Conservation (phyloP, 2,329 filamentous ascomycete genomes). For the Aspergillus sp. region DNA sequence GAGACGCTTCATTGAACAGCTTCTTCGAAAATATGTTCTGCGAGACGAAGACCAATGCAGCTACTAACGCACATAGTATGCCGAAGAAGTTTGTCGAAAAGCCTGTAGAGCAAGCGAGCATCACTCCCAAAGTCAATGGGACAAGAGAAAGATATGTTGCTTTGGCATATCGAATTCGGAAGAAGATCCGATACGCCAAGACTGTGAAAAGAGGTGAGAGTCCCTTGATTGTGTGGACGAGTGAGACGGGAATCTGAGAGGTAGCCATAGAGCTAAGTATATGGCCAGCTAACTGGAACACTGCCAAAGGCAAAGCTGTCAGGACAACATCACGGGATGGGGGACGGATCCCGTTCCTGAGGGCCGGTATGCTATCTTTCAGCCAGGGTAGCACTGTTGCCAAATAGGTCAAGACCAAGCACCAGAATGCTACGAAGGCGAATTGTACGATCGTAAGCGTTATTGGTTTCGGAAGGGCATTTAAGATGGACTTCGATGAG, state of each 20-base stretch:
- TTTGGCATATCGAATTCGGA: conserved; percentile 81
- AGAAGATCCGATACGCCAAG: conserved; percentile 84
- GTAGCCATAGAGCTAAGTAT: conserved; percentile 93
- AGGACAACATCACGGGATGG: conserved; percentile 79
- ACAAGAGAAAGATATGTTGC: conserved; percentile 86
- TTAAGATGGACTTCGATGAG: conserved; percentile 95
- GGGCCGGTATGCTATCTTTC: conserved; percentile 70
- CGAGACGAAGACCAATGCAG: conserved; percentile 92
- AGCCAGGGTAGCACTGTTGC: conserved; percentile 71
- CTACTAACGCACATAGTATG: conserved; percentile 83
- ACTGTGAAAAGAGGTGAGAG: conserved; percentile 95
- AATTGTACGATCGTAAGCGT: conserved; percentile 94
- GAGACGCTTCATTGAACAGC: conserved; percentile 91
- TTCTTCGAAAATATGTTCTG: conserved; percentile 99
- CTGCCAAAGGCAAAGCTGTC: conserved; percentile 85
- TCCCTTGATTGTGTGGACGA: conserved; percentile 98
- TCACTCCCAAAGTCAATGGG: conserved; percentile 91
- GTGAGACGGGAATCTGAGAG: conserved; percentile 89
- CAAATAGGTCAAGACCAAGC: conserved; percentile 74
- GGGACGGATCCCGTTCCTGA: conserved; percentile 79
- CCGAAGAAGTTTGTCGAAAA: conserved; percentile 87
- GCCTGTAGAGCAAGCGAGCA: conserved; percentile 91
- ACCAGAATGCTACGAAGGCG: conserved; percentile 86
- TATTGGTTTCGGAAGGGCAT: conserved; percentile 83
- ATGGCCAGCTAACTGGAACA: conserved; percentile 92